A percentile compares a stretch with the other conserved stretches of the same genome.
Evolutionary conservation across 2,329 filamentous ascomycete species (phyloP).

Genomic region (Aspergillus bombycis): DNA sequence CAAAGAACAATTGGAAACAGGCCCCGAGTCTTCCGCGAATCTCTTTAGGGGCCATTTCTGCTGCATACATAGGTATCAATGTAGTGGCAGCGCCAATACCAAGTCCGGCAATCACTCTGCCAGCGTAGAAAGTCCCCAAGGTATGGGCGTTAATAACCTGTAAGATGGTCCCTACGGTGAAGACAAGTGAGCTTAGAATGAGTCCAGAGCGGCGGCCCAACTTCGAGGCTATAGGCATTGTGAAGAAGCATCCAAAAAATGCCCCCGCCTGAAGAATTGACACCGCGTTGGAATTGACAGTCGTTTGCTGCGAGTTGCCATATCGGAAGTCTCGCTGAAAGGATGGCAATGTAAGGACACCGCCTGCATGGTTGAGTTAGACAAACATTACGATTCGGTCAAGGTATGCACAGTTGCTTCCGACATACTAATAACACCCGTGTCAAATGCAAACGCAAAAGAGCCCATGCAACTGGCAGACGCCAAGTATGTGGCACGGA

Average conservation of each 20-base stretch:
- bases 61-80: conserved; percentile 45
- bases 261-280: conserved; percentile 55
- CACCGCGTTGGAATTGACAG: conserved; percentile 52
- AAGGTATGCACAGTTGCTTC: background rate
- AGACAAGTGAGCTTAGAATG: conserved; percentile 47
- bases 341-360: conserved; percentile 49
- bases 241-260: conserved; percentile 55
- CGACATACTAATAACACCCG: conserved; percentile 39
- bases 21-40: conserved; percentile 44
- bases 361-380: conserved; percentile 32
- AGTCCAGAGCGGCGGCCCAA: conserved; percentile 50
- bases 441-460: conserved; percentile 45
- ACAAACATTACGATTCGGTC: background rate
- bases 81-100: conserved; percentile 51
- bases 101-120: conserved; percentile 49
- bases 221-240: conserved; percentile 49
- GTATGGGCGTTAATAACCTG: conserved; percentile 52
- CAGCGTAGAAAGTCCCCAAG: conserved; percentile 49
- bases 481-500: conserved; percentile 41
- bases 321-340: conserved; percentile 46
- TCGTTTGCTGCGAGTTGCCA: conserved; percentile 42
- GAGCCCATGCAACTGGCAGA: conserved; percentile 43
- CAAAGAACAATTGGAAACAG: conserved; percentile 45
- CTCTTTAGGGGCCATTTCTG: conserved; percentile 47
- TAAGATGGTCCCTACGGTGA: conserved; percentile 43